Base-by-base conservation (phyloP, 2,329 filamentous ascomycete species). In the Ceratocystis variospora region DNA sequence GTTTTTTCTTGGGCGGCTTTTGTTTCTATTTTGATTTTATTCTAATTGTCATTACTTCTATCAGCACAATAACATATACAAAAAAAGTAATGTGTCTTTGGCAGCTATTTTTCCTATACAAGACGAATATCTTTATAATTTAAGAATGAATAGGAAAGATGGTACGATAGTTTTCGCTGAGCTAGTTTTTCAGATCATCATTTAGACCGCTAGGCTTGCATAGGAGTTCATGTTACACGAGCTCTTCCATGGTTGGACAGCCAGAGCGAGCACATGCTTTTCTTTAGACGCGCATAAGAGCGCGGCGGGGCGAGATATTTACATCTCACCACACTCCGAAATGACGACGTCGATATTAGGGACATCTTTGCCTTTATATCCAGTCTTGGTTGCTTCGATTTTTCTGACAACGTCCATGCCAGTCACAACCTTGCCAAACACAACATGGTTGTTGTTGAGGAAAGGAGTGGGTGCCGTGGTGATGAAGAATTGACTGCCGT, bases 401-500 rank as follows among this genome's bases (percentile, higher is more conserved):
- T 96, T 97, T 71, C 81, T 83, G 55, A 97, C 89, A 5, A 96
- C 85, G 68, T 96, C 90, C 83, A 96, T 87, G 46, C 93, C 92
- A 50, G 92, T 89, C 57, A 90, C 80, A 1, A 97, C 93, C 74
- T 89, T 87, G 63, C 94, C 94, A 72, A 97, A 97, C 19, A 97
- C 92, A 66, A 96, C 91, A 75, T 99, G 94, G 77, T 97, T 97
- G 73, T 83, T 84, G 76, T 97, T 88, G 31, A 99, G 79, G 73
- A 95, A 95, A 1, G 90, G 90, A 0, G 93, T 94, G 4, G 88
- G 81, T 1, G 88, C 88, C 0, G 89, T 94, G 1, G 92, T 96
- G 78, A 97, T 93, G 81, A 99, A 99, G 80, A 99, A 99, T 74
- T 97, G 94, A 68, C 86, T 91, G 46, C 94, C 94, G 75, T 97